These are phyloP conservation scores for Solanum pimpinellifolium DNA, from an alignment of 257 asterid species.

Conservation along the genomic window DNA sequence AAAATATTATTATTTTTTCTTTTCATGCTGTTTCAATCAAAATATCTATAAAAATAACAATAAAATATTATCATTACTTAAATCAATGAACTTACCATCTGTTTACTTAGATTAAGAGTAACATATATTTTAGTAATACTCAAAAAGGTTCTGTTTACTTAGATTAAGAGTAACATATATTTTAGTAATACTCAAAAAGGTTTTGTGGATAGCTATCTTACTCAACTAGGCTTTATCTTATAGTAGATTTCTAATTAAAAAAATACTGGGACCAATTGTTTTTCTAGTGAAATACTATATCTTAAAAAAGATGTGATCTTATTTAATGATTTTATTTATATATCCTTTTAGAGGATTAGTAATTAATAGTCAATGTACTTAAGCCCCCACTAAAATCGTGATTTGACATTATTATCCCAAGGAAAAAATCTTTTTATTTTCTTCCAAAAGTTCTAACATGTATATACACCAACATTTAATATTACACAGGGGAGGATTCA, in stretches of 20 bases:
- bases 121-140: not conserved
- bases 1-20: too few species aligned
- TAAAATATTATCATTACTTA: not conserved
- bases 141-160: not conserved
- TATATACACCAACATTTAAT: not conserved
- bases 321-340: not conserved
- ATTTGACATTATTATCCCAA: not conserved
- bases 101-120: not conserved
- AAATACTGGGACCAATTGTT: not conserved
- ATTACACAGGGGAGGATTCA: not conserved
- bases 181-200: not conserved
- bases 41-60: too few species aligned
- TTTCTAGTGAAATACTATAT: not conserved
- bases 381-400: not conserved
- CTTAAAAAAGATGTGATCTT: not conserved
- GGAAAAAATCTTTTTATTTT: not conserved
- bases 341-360: not conserved
- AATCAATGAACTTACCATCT: not conserved
- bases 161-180: not conserved
- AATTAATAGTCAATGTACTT: not conserved
- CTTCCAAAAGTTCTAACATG: not conserved
- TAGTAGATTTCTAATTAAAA: not conserved
- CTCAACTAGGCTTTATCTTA: not conserved
- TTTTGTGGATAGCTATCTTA: not conserved
- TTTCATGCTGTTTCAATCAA: not conserved